Evolutionary conservation across 257 asterid species (phyloP).

Genomic region (Petunia secreta): DNA sequence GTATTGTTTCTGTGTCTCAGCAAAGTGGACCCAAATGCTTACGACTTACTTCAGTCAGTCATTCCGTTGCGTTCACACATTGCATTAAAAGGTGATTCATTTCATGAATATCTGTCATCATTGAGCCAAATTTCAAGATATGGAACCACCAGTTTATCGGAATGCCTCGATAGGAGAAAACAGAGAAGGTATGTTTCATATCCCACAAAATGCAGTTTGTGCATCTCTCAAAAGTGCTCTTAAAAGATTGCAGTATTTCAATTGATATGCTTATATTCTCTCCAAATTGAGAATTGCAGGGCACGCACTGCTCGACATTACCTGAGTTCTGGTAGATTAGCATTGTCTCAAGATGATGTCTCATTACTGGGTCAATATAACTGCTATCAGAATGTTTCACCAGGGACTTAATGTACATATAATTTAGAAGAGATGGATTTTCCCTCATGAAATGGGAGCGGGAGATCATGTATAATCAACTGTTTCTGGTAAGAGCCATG

Average conservation of each 20-base stretch:
- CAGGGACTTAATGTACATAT: conserved; percentile 34
- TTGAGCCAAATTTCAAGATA: conserved; percentile 84
- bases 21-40: conserved; percentile 41
- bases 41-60: conserved; percentile 51
- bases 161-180: conserved; percentile 37
- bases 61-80: conserved; percentile 67
- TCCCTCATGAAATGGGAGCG: neutral
- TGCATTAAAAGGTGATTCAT: conserved; percentile 64
- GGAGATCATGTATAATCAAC: neutral
- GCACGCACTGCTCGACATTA: conserved; percentile 64
- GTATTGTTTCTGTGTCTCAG: conserved; percentile 44
- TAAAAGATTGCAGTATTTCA: neutral
- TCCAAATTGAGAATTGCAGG: conserved; percentile 49
- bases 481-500: neutral
- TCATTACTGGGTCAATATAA: conserved; percentile 56
- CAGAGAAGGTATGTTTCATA: conserved; percentile 63
- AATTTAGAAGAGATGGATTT: neutral
- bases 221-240: neutral
- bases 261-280: conserved; percentile 31
- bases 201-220: conserved; percentile 20
- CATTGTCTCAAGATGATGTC: conserved; percentile 69
- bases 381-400: conserved; percentile 39
- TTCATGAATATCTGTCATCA: conserved; percentile 76
- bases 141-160: conserved; percentile 61
- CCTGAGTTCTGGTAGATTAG: conserved; percentile 65